Base-by-base conservation (phyloP, 257 asterid species). In the Capsicum chinense region DNA sequence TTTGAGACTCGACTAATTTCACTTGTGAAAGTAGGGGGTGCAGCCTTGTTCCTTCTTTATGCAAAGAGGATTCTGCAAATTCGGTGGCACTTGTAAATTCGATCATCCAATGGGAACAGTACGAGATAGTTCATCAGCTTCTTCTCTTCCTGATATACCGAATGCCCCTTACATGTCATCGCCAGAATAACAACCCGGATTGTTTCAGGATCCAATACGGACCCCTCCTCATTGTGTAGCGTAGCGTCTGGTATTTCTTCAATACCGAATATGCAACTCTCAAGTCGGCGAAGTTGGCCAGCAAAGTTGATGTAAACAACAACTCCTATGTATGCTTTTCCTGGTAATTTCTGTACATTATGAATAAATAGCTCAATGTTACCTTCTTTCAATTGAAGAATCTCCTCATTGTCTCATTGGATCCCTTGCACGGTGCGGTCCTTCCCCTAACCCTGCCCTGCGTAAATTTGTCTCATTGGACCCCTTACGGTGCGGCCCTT, bases 51-150 rank as follows among this genome's bases (percentile, higher is more conserved):
- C 93, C 33, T 95, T 88, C 88, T 93, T 93, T 88, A 64, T 92
- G 91, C 97, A 87, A 89, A 95, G 88, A 58, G 97, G 98, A 63
- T 89, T 85, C 85, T 95, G 97, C 94, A 93, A 95, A 87, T 93
- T 91, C 9, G 97, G 97, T 39, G 92, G 84, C 19, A 85, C 90
- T 7, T 95, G 97, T 95, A 95, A 91, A 89, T 94, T 90, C 79
- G 98, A 94, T 89, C 98, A 95, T 86, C 97, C 98, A 17, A 87
- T 92, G 91, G 83, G 88, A 33, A 48, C 87, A 76, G 84, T 86
- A 84, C 85, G 82, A 84, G 90, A 85, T 87, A 89, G 87, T 73
- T 87, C 87, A 68, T 83, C 91, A 16, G 79, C 90, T 54, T 85
- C 95, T 70, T 89, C 94, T 13, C 88, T 90, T 62, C 80, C 91